Evolutionary conservation across 768 basidiomycete species (phyloP), one percentile per base, ranked within the genome.

Genomic region (Kwoniella sp.): DNA sequence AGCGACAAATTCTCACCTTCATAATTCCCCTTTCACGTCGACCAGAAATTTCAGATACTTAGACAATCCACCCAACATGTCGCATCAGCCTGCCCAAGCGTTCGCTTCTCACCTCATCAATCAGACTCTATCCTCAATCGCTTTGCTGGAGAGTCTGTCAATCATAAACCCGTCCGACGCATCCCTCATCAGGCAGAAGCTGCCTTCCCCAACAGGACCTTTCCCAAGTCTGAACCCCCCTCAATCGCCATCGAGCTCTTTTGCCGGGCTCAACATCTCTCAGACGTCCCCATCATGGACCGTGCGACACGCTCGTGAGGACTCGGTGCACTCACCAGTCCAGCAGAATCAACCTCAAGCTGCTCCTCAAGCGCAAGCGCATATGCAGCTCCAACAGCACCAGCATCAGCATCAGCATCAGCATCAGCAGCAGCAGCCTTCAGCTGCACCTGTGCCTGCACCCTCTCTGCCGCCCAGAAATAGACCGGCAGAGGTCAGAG

Each of bases 181-280:
- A 3, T 57, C 65, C 9, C 37, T 70, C 13, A 77, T 77, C 13
- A 63, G 76, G 7, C 67, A 72, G 34, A 75, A 72, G 52, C 47
- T 77, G 5, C 76, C 76, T 4, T 63, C 70, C 4, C 68, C 76
- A 4, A 65, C 67, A 17, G 76, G 76, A 20, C 74, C 76, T 20
- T 77, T 77, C 66, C 73, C 76, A n/a, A 47, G 66, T 12, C 59
- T 77, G 31, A 31, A 54, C 23, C 62, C 30, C 22, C 47, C 54
- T 20, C 20, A 57, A 15, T 58, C 57, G 1, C 50, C 61, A 1
- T 55, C 57, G 11, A 38, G 56, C 5, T 64, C 62, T 4, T 75
- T 71, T 37, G 57, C 47, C 0, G 52, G 30, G 9, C 45, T 66
- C 20, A 67, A 41, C 23, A 54, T 66, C 26, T 55, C 31, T 20